Percentiles rank a stretch among this genome's conserved stretches.
Evolutionary conservation across 2,329 filamentous ascomycete species (phyloP).

Genomic region (Remersonia thermophila): DNA sequence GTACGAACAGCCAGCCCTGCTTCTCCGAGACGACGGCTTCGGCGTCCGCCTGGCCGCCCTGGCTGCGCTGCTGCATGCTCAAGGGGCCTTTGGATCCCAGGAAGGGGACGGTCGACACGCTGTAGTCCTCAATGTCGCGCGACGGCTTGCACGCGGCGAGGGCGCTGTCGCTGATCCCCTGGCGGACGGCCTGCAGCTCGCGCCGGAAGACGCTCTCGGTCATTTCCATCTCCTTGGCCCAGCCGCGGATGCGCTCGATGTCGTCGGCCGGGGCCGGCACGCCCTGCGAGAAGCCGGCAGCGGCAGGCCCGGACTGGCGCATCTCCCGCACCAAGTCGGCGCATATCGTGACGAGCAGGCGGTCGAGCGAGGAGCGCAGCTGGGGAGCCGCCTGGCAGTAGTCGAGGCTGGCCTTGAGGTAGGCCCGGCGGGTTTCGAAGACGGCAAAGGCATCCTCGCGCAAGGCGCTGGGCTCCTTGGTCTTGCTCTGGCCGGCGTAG

Average conservation of each 20-base stretch:
- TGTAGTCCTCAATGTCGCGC: slow-evolving; percentile 86
- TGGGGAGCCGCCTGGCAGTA: slow-evolving; percentile 83
- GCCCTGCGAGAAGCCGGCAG: slow-evolving; percentile 36
- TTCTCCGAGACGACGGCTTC: slow-evolving; percentile 55
- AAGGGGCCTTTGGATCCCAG: slow-evolving; percentile 60
- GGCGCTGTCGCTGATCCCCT: slow-evolving; percentile 69
- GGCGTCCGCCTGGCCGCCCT: slow-evolving; percentile 16
- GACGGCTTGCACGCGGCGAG: slow-evolving; percentile 64
- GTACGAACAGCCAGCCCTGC: slow-evolving; percentile 86
- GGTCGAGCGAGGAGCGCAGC: slow-evolving; percentile 71
- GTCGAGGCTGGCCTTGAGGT: slow-evolving; percentile 86
- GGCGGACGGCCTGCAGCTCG: slow-evolving; percentile 66
- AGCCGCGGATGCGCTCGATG: slow-evolving; percentile 84
- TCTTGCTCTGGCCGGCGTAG: slow-evolving; percentile 76
- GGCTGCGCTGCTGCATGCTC: slow-evolving; percentile 43
- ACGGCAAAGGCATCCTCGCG: slow-evolving; percentile 93
- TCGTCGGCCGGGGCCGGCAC: slow-evolving; percentile 52
- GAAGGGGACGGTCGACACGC: slow-evolving; percentile 78
- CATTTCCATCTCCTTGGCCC: slow-evolving; percentile 87
- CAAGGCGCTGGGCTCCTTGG: slow-evolving; percentile 82
- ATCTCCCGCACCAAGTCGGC: slow-evolving; percentile 83
- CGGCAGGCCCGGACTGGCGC: slow-evolving; percentile 55
- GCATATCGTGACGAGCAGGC: slow-evolving; percentile 72
- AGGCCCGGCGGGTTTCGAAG: slow-evolving; percentile 81
- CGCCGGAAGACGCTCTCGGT: slow-evolving; percentile 73